These are phyloP conservation scores for Creolimax fragrantissima DNA, from an alignment of 78 protist genomes.

Conservation along the genomic window DNA sequence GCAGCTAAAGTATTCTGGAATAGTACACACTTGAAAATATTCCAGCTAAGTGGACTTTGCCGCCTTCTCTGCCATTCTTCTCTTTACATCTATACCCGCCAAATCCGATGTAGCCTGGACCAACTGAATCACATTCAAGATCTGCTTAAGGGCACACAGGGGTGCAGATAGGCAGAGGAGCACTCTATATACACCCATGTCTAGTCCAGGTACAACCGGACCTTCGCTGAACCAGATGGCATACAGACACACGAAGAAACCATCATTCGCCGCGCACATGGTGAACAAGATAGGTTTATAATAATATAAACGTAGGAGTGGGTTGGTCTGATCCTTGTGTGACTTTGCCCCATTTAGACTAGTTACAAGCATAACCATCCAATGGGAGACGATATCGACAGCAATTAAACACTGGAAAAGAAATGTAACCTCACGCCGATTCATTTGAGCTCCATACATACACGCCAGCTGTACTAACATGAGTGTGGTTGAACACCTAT, in stretches of 20 bases:
- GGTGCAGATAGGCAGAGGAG: not conserved
- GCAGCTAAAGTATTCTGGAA: no score
- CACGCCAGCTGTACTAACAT: not conserved
- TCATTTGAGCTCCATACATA: not conserved
- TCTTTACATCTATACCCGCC: not conserved
- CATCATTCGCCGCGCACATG: slow-evolving; percentile 13
- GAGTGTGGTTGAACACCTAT: not conserved
- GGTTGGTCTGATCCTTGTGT: not conserved
- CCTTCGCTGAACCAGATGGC: not conserved
- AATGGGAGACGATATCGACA: slow-evolving; percentile 1
- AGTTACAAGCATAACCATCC: not conserved
- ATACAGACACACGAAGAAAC: not conserved
- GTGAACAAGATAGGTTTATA: slow-evolving; percentile 18
- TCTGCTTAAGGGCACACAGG: not conserved
- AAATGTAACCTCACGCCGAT: not conserved
- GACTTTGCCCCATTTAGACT: not conserved
- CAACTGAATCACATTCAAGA: not conserved
- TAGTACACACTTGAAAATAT: no score
- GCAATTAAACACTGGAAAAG: not conserved
- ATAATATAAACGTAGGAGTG: not conserved
- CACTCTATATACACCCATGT: not conserved
- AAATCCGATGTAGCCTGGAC: not conserved
- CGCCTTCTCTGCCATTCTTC: not conserved
- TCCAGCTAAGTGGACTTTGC: not conserved
- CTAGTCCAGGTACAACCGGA: not conserved